Conservation (phyloP, 768 basidiomycete species). For the Hygrocybe punicea region DNA sequence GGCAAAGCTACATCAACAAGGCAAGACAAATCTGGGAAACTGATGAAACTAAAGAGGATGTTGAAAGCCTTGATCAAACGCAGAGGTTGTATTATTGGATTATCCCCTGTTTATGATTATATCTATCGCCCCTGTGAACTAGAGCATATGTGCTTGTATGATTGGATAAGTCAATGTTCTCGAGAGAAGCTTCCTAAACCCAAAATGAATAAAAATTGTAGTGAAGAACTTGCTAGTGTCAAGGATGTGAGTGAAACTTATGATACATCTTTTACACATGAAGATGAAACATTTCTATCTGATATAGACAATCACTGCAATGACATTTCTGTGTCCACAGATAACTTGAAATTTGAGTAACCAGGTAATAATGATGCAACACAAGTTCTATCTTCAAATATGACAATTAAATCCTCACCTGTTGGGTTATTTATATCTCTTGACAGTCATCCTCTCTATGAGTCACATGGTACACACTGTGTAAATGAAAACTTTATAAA, state of each 20-base stretch:
- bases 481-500: neutral
- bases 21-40: constrained; percentile 9
- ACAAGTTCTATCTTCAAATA: too few species aligned
- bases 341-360: too few species aligned
- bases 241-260: neutral
- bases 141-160: constrained; percentile 25
- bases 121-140: constrained; percentile 21
- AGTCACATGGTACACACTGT: neutral
- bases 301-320: too few species aligned
- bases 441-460: constrained; percentile 1
- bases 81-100: constrained; percentile 13
- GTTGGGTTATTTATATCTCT: constrained; percentile 19
- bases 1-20: constrained; percentile 14
- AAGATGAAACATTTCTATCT: constrained; percentile 20
- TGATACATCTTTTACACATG: neutral
- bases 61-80: constrained; percentile 19
- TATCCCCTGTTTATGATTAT: constrained; percentile 25
- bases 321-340: too few species aligned
- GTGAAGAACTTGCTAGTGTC: too few species aligned
- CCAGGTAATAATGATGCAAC: too few species aligned
- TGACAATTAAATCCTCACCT: constrained; percentile 28
- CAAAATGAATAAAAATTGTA: neutral
- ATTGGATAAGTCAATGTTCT: constrained; percentile 20
- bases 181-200: constrained; percentile 8
- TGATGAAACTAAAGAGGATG: constrained; percentile 3